Conservation (phyloP, 2,329 filamentous ascomycete species). For the Thielaviopsis populi region DNA sequence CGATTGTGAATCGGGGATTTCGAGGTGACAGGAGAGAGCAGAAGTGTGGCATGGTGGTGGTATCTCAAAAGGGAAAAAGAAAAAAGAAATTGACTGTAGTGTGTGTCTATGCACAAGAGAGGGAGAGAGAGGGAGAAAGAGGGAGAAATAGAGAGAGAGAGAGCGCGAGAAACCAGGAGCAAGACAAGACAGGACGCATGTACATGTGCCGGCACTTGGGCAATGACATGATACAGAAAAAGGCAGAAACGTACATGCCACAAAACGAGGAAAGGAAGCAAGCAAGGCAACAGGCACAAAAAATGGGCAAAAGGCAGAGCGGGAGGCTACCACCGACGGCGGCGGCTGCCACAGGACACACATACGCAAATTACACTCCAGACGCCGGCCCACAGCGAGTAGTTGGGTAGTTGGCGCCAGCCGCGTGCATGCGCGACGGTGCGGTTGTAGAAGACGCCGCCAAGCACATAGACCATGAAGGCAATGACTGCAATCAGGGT, state of each 20-base stretch:
- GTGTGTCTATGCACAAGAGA: background rate
- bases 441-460: slow-evolving; percentile 88
- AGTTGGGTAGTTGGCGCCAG: slow-evolving; percentile 92
- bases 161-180: background rate
- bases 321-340: slow-evolving; percentile 14
- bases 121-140: no score
- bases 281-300: slow-evolving; percentile 1
- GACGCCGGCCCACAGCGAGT: slow-evolving; percentile 79
- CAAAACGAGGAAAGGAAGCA: slow-evolving; percentile 3
- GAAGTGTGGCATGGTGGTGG: background rate
- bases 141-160: no score
- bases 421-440: slow-evolving; percentile 88
- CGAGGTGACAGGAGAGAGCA: background rate
- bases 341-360: slow-evolving; percentile 13
- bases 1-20: background rate
- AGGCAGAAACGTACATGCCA: background rate
- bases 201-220: background rate
- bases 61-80: background rate
- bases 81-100: background rate
- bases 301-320: background rate
- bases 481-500: slow-evolving; percentile 67
- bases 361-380: slow-evolving; percentile 26
- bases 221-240: slow-evolving; percentile 8
- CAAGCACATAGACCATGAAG: slow-evolving; percentile 74
- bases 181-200: background rate